phyloP scores from a whole-genome alignment of 805 yeast species.

The Komagataella phaffii region DNA sequence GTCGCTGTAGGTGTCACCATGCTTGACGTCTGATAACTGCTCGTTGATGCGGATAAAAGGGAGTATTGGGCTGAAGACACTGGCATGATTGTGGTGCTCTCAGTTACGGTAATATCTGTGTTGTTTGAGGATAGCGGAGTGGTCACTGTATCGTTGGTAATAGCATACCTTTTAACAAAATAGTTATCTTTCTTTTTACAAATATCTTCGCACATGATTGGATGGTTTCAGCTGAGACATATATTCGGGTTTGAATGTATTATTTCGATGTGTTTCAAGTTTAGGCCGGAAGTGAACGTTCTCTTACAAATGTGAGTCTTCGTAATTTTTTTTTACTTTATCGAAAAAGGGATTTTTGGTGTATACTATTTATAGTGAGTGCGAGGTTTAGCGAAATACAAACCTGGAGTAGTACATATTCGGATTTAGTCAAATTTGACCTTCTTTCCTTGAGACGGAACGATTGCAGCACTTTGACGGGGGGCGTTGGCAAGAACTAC shows the following conservation, averaged over 20 bases:
- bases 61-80: background rate
- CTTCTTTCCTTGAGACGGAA: conserved; percentile 83
- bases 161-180: background rate
- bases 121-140: background rate
- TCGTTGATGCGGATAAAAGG: background rate
- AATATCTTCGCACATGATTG: background rate
- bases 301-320: background rate
- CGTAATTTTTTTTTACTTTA: no score
- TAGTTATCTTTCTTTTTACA: background rate
- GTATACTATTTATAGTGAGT: background rate
- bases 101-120: background rate
- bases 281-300: background rate
- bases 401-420: background rate
- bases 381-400: background rate
- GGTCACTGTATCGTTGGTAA: background rate
- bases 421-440: conserved; percentile 41
- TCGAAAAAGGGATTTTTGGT: background rate
- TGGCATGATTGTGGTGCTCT: background rate
- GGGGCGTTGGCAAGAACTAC: conserved; percentile 80
- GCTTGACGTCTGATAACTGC: background rate
- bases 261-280: background rate
- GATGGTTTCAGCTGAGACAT: background rate
- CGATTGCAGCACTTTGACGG: conserved; percentile 82
- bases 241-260: background rate
- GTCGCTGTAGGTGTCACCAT: background rate